These are phyloP conservation scores for Kluyveromyces sp. DNA, from an alignment of 1,139 yeast genomes.

Conservation along the genomic window DNA sequence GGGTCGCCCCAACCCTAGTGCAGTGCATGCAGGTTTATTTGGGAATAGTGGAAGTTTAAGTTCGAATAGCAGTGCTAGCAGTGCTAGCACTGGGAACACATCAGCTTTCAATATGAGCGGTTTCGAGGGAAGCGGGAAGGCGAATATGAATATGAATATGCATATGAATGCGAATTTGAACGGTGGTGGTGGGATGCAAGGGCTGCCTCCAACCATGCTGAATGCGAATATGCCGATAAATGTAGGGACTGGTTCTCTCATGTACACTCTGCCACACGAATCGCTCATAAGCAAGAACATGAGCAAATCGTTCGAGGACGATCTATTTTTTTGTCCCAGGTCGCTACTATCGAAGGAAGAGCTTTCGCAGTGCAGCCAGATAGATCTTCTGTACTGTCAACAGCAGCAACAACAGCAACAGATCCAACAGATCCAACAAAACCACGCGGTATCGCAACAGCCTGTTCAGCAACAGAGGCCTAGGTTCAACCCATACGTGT, in stretches of 20 bases:
- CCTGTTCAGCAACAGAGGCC: constrained; percentile 36
- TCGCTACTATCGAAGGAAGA: constrained; percentile 17
- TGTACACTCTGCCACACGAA: neutral
- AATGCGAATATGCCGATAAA: neutral
- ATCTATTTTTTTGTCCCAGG: constrained; percentile 26
- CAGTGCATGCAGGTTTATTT: neutral
- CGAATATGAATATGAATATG: neutral
- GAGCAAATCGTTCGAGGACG: constrained; percentile 24
- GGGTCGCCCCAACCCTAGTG: constrained; percentile 2
- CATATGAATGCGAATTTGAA: neutral
- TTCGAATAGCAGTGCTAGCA: constrained; percentile 1
- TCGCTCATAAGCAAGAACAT: constrained; percentile 11
- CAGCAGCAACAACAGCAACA: constrained; percentile 16
- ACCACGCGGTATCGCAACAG: constrained; percentile 41
- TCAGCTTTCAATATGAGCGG: neutral
- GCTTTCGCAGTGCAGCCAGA: constrained; percentile 14
- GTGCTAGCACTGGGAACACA: neutral
- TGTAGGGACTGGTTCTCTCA: neutral
- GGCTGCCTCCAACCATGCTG: neutral
- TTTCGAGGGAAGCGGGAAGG: too few relatives aligned
- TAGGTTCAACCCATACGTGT: constrained; percentile 27
- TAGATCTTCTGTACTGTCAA: constrained; percentile 13
- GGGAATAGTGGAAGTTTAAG: neutral
- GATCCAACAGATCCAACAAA: constrained; percentile 32
- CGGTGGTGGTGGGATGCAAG: neutral